Evolutionary conservation across 2,329 filamentous ascomycete species (phyloP).

Genomic region (Sclerotinia trifoliorum): DNA sequence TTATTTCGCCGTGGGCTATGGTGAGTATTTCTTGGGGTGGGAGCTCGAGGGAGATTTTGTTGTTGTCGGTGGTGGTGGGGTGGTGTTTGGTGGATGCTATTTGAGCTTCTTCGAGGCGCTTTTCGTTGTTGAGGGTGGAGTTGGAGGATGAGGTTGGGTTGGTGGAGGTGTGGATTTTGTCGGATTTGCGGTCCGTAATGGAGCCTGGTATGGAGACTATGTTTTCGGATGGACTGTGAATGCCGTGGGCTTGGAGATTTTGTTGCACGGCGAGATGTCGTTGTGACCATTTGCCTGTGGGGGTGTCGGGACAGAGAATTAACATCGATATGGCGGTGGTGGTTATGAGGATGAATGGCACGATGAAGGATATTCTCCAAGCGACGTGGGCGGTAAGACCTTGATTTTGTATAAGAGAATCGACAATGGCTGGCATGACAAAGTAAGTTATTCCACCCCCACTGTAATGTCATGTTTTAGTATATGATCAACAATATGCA

Average conservation of each 20-base stretch:
- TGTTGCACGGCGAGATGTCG: slow-evolving; percentile 50
- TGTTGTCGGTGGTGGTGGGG: slow-evolving; percentile 33
- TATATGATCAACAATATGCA: not conserved
- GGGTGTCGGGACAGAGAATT: slow-evolving; percentile 75
- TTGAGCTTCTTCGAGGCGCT: slow-evolving; percentile 47
- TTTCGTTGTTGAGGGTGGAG: slow-evolving; percentile 39
- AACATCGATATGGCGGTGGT: slow-evolving; percentile 66
- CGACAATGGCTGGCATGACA: slow-evolving; percentile 86
- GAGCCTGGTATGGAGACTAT: slow-evolving; percentile 37
- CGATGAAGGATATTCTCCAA: slow-evolving; percentile 82
- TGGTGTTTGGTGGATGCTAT: slow-evolving; percentile 44
- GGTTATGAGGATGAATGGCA: slow-evolving; percentile 76
- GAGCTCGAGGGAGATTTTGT: slow-evolving; percentile 45
- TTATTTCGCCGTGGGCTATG: slow-evolving; percentile 52
- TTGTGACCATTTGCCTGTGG: slow-evolving; percentile 77
- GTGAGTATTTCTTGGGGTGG: slow-evolving; percentile 52
- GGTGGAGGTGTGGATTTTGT: slow-evolving; percentile 2
- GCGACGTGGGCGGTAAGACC: slow-evolving; percentile 65
- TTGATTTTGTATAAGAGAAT: slow-evolving; percentile 63
- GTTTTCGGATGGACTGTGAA: slow-evolving; percentile 41
- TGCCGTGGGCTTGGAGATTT: slow-evolving; percentile 47
- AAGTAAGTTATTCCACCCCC: slow-evolving; percentile 93
- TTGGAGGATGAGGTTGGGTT: not conserved
- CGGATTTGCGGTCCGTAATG: slow-evolving; percentile 29
- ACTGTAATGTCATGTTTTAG: not conserved